These are phyloP conservation scores for Lavandula angustifolia DNA, from an alignment of 257 asterid species.

Conservation along the genomic window DNA sequence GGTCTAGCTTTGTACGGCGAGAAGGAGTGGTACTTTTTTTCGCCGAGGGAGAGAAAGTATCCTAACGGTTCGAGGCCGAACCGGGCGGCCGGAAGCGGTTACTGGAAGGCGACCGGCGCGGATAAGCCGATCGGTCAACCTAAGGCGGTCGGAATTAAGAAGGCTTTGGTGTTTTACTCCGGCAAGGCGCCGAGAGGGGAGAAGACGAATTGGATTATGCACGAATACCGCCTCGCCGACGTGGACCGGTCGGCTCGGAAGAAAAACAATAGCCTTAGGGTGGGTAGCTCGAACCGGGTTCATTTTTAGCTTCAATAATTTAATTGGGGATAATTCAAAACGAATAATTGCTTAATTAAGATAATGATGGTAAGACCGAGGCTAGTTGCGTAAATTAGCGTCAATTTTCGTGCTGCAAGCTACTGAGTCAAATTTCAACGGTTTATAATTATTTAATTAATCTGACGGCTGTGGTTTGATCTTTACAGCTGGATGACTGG, in stretches of 20 bases:
- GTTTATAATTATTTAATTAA: constrained; percentile 7
- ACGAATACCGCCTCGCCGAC: constrained; percentile 85
- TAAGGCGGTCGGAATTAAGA: constrained; percentile 70
- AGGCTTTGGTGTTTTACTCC: constrained; percentile 82
- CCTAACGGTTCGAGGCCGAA: constrained; percentile 94
- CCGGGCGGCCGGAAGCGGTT: constrained; percentile 86
- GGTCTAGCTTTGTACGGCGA: constrained; percentile 81
- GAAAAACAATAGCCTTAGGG: constrained; percentile 66
- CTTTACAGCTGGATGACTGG: constrained; percentile 83
- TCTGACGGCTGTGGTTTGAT: constrained; percentile 32
- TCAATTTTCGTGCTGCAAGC: too few species aligned
- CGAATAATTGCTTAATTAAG: too few species aligned
- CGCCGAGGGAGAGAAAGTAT: constrained; percentile 86
- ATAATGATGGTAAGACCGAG: too few species aligned
- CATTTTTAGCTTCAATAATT: neutral
- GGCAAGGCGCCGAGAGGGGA: constrained; percentile 88
- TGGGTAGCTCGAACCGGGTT: constrained; percentile 32
- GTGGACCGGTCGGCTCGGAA: constrained; percentile 83
- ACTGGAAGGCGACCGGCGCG: constrained; percentile 94
- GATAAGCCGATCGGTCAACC: constrained; percentile 82
- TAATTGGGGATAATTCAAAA: too few species aligned
- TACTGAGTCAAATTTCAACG: constrained; percentile 15
- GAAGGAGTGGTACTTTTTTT: constrained; percentile 92
- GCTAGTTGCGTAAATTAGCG: neutral
- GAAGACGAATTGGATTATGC: constrained; percentile 92